Conservation (phyloP, 805 yeast species). For the Saturnispora hagleri region DNA sequence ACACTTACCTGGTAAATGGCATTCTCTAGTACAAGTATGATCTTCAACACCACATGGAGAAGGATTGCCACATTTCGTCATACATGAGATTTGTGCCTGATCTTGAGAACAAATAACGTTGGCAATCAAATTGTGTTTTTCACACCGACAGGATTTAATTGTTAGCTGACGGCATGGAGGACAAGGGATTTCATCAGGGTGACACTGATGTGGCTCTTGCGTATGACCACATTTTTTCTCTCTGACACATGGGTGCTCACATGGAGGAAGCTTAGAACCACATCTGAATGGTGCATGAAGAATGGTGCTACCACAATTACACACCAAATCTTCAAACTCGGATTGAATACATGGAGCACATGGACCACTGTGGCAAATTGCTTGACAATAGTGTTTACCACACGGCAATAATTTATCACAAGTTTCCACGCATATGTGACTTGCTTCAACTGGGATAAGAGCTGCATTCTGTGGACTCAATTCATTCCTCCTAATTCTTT, state of each 20-base stretch:
- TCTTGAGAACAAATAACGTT: conserved; percentile 64
- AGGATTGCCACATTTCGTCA: conserved; percentile 46
- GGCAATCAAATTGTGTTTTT: conserved; percentile 31
- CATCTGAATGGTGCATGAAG: conserved; percentile 79
- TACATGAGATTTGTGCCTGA: conserved; percentile 50
- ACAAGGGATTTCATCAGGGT: conserved; percentile 52
- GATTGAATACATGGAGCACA: conserved; percentile 78
- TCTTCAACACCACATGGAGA: conserved; percentile 34
- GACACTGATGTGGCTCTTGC: conserved; percentile 66
- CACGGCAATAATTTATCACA: conserved; percentile 60
- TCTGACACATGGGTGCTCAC: conserved; percentile 57
- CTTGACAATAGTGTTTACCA: conserved; percentile 55
- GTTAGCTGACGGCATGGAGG: conserved; percentile 60
- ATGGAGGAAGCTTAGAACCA: conserved; percentile 58
- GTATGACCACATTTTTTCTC: conserved; percentile 59
- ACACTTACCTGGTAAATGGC: conserved; percentile 57
- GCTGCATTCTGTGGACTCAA: conserved; percentile 32
- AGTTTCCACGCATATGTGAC: conserved; percentile 59
- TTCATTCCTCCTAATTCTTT: conserved; percentile 38
- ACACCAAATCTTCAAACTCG: conserved; percentile 65
- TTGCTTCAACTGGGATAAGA: conserved; percentile 57
- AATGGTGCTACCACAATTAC: conserved; percentile 74
- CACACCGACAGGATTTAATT: conserved; percentile 24
- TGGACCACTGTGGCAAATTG: conserved; percentile 70
- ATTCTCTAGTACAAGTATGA: conserved; percentile 41